Evolutionary conservation across 495 filamentous ascomycete species (phyloP).

Genomic region (Pyronema domesticum): DNA sequence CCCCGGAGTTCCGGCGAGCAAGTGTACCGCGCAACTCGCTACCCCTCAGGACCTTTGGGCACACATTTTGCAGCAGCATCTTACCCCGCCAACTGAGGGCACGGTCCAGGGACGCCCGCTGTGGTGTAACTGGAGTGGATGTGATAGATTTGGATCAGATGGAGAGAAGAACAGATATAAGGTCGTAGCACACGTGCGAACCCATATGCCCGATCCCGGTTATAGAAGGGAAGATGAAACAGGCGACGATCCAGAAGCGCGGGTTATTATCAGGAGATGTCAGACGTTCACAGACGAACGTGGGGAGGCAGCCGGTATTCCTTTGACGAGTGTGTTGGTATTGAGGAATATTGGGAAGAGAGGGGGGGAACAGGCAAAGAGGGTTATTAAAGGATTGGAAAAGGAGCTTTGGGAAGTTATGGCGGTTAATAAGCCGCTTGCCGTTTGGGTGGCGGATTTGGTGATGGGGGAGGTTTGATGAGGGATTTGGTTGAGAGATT

Average conservation of each 20-base stretch:
- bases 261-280: slow-evolving; percentile 32
- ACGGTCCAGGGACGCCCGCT: slow-evolving; percentile 3
- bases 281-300: slow-evolving; percentile 68
- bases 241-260: slow-evolving; percentile 28
- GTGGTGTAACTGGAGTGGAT: slow-evolving; percentile 21
- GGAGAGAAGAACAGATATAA: slow-evolving; percentile 19
- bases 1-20: not conserved
- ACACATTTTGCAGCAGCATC: slow-evolving; percentile 19
- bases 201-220: slow-evolving; percentile 22
- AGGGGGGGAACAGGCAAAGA: slow-evolving; percentile 40
- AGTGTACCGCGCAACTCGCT: slow-evolving; percentile 13
- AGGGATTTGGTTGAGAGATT: slow-evolving; percentile 13
- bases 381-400: slow-evolving; percentile 35
- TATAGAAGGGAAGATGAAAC: slow-evolving; percentile 8
- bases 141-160: slow-evolving; percentile 14
- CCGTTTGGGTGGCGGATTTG: slow-evolving; percentile 31
- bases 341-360: slow-evolving; percentile 76
- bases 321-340: slow-evolving; percentile 67
- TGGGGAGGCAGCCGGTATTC: slow-evolving; percentile 61
- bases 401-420: slow-evolving; percentile 30
- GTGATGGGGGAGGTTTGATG: slow-evolving; percentile 20
- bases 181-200: slow-evolving; percentile 21
- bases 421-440: slow-evolving; percentile 32
- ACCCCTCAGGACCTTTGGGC: slow-evolving; percentile 22
- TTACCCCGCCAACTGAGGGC: slow-evolving; percentile 10